phyloP scores from a whole-genome alignment of 1,284 basidiomycete species.

The Austroboletus olivaceoglutinosus region DNA sequence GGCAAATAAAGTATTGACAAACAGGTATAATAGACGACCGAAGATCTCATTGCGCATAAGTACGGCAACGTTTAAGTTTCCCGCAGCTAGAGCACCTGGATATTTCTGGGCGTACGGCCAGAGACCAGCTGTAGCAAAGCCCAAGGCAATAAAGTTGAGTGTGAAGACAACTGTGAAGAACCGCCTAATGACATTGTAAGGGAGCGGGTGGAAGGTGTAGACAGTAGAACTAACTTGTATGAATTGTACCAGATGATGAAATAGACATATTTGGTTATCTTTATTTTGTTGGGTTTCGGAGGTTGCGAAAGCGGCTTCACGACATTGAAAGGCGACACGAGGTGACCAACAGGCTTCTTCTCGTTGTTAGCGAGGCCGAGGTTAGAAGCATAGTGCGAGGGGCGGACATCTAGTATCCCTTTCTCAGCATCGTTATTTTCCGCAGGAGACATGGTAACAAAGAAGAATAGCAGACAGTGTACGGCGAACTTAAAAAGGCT shows the following conservation, averaged over 20 bases:
- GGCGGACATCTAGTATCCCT: constrained; percentile 45
- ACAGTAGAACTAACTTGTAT: constrained; percentile 47
- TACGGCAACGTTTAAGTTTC: constrained; percentile 52
- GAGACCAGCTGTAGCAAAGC: constrained; percentile 59
- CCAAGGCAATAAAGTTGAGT: constrained; percentile 60
- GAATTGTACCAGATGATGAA: constrained; percentile 69
- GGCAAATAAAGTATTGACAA: constrained; percentile 54
- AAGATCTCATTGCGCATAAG: constrained; percentile 60
- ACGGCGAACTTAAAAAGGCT: no score
- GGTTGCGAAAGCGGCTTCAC: no score
- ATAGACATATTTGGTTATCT: constrained; percentile 55
- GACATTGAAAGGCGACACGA: no score
- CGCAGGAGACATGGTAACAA: constrained; percentile 36
- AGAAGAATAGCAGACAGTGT: constrained; percentile 13
- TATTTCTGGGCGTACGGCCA: constrained; percentile 61
- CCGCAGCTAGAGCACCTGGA: constrained; percentile 59
- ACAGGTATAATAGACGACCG: constrained; percentile 48
- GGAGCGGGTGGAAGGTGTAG: not conserved
- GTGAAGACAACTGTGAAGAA: constrained; percentile 59
- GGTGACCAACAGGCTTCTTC: constrained; percentile 28
- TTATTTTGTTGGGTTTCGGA: constrained; percentile 32
- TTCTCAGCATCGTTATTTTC: constrained; percentile 56
- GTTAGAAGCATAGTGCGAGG: constrained; percentile 25
- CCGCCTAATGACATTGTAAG: constrained; percentile 44
- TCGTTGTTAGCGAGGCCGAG: constrained; percentile 29